Conservation (phyloP, 306 rosid species). For the Castanopsis chinensis region DNA sequence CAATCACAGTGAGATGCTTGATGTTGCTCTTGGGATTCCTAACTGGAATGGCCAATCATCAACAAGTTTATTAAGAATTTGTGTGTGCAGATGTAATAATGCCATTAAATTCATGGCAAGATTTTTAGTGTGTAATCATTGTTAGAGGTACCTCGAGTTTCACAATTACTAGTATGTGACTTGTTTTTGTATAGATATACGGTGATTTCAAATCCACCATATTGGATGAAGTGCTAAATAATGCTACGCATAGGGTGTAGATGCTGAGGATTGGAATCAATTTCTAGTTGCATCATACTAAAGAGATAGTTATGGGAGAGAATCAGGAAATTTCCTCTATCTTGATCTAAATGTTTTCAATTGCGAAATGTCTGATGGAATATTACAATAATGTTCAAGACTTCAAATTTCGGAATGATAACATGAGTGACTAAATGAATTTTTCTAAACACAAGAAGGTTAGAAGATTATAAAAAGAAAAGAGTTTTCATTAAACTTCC, state of each 20-base stretch:
- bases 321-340: not conserved
- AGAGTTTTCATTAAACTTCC: no score
- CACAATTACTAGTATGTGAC: constrained; percentile 49
- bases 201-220: constrained; percentile 34
- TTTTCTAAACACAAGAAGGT: no score
- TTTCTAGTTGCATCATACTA: no score
- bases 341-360: not conserved
- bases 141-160: constrained; percentile 57
- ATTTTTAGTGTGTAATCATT: constrained; percentile 43
- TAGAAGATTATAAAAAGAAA: no score
- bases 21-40: constrained; percentile 50
- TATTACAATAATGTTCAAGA: not conserved
- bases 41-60: constrained; percentile 42
- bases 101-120: constrained; percentile 49
- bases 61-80: constrained; percentile 53
- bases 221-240: not conserved
- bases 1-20: constrained; percentile 52
- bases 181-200: constrained; percentile 51
- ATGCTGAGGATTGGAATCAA: no score
- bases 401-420: no score
- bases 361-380: not conserved
- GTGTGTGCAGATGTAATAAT: constrained; percentile 55
- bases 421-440: no score
- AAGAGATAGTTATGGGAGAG: no score
- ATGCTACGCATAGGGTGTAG: not conserved